These are phyloP conservation scores for Aspergillus neoniger DNA, from an alignment of 2,329 filamentous ascomycete species.

Conservation along the genomic window DNA sequence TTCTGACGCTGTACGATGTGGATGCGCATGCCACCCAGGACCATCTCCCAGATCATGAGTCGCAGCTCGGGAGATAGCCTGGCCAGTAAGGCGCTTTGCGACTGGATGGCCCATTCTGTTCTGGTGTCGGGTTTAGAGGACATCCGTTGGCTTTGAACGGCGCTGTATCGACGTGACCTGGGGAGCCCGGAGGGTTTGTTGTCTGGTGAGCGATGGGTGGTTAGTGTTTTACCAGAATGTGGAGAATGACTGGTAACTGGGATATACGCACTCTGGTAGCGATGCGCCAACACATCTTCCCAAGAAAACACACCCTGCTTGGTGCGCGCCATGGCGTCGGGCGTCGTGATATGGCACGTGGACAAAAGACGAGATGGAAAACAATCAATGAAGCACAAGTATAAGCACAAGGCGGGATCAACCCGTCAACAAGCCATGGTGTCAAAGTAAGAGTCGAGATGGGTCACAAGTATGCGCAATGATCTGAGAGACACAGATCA, in stretches of 20 bases:
- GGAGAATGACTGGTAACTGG: neutral
- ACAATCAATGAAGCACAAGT: neutral
- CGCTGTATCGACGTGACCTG: constrained; percentile 18
- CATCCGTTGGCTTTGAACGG: constrained; percentile 8
- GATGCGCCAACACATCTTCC: constrained; percentile 44
- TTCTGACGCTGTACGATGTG: constrained; percentile 39
- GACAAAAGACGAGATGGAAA: neutral
- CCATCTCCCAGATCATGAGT: constrained; percentile 40
- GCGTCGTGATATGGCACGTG: neutral
- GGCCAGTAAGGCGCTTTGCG: constrained; percentile 31
- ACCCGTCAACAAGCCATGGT: constrained; percentile 9
- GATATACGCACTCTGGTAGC: constrained; percentile 39
- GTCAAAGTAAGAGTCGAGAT: constrained; percentile 2
- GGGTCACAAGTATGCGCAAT: neutral
- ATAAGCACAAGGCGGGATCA: neutral
- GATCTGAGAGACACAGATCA: neutral
- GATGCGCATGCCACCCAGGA: constrained; percentile 33
- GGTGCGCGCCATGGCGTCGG: constrained; percentile 33
- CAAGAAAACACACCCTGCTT: constrained; percentile 43
- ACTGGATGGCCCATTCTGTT: constrained; percentile 23
- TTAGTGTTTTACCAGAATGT: neutral
- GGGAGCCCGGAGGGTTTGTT: constrained; percentile 33
- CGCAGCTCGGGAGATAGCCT: constrained; percentile 40
- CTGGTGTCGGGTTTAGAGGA: constrained; percentile 13
- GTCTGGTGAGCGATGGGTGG: constrained; percentile 13